These are phyloP conservation scores for Verticillium albo-atrum DNA, from an alignment of 2,329 filamentous ascomycete species.

Conservation along the genomic window DNA sequence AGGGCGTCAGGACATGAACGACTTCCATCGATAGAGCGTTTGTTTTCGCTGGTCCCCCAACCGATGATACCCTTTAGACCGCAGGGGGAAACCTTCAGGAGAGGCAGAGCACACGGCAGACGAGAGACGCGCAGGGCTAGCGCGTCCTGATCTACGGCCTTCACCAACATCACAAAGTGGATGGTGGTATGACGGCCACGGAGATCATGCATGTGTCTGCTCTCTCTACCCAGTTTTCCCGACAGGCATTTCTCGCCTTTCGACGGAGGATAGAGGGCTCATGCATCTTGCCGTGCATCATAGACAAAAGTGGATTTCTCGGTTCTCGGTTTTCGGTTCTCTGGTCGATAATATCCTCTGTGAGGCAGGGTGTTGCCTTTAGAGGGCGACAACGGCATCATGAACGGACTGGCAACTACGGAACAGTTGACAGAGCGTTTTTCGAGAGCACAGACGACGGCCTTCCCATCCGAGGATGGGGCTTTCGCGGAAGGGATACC, in stretches of 20 bases:
- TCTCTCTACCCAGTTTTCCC: slow-evolving; percentile 25
- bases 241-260: slow-evolving; percentile 30
- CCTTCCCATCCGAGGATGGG: slow-evolving; percentile 28
- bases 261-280: slow-evolving; percentile 27
- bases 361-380: slow-evolving; percentile 22
- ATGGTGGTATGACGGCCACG: slow-evolving; percentile 14
- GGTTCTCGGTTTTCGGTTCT: slow-evolving; percentile 32
- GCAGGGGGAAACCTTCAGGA: slow-evolving; percentile 19
- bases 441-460: slow-evolving; percentile 30
- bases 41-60: slow-evolving; percentile 17
- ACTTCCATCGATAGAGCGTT: slow-evolving; percentile 15
- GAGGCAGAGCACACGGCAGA: slow-evolving; percentile 15
- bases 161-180: slow-evolving; percentile 1
- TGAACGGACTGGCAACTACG: slow-evolving; percentile 16
- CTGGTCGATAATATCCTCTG: slow-evolving; percentile 29
- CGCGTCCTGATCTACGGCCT: slow-evolving; percentile 2
- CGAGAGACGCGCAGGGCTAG: neutral
- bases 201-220: slow-evolving; percentile 27
- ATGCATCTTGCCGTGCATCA: slow-evolving; percentile 31
- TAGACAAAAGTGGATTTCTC: slow-evolving; percentile 67
- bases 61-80: slow-evolving; percentile 22
- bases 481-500: slow-evolving; percentile 22
- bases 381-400: slow-evolving; percentile 19
- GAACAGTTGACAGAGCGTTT: slow-evolving; percentile 14
- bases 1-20: slow-evolving; percentile 26